Percentiles rank a stretch among this genome's conserved stretches.
Conservation (phyloP, 179 eudicot genomes). For the Silene vulgaris region DNA sequence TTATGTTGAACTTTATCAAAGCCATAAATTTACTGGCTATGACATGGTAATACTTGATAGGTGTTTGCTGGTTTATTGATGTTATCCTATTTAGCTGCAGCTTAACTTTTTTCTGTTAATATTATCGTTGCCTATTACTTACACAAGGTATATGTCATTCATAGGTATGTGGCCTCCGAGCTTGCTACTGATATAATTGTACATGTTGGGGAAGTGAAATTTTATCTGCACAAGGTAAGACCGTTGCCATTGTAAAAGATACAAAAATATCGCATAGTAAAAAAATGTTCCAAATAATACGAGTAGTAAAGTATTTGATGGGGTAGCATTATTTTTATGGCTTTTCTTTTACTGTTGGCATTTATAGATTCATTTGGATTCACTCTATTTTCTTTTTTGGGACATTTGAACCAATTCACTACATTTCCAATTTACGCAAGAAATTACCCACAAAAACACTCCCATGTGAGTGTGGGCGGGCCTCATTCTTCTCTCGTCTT, state of each 20-base stretch:
- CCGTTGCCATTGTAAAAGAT: neutral
- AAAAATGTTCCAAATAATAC: neutral
- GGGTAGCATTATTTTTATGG: neutral
- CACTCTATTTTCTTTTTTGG: neutral
- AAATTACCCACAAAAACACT: neutral
- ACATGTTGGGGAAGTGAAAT: slow-evolving; percentile 55
- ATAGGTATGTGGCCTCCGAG: slow-evolving; percentile 67
- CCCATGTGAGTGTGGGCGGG: neutral
- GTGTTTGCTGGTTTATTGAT: neutral
- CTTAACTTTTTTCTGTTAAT: neutral
- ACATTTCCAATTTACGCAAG: neutral
- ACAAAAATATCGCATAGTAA: neutral
- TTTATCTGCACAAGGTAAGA: slow-evolving; percentile 74
- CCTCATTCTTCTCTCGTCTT: neutral
- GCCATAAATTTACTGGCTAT: neutral
- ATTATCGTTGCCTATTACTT: slow-evolving; percentile 13
- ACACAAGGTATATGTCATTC: slow-evolving; percentile 18
- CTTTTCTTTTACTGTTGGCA: neutral
- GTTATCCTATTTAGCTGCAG: neutral
- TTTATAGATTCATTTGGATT: neutral
- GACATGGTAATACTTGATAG: slow-evolving; percentile 1
- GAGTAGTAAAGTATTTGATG: neutral
- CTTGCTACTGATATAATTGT: slow-evolving; percentile 56
- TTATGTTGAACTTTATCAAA: neutral
- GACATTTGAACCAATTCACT: neutral